phyloP scores from a whole-genome alignment of 2,329 filamentous ascomycete species.

The Ophiostoma himal-ulmi region DNA sequence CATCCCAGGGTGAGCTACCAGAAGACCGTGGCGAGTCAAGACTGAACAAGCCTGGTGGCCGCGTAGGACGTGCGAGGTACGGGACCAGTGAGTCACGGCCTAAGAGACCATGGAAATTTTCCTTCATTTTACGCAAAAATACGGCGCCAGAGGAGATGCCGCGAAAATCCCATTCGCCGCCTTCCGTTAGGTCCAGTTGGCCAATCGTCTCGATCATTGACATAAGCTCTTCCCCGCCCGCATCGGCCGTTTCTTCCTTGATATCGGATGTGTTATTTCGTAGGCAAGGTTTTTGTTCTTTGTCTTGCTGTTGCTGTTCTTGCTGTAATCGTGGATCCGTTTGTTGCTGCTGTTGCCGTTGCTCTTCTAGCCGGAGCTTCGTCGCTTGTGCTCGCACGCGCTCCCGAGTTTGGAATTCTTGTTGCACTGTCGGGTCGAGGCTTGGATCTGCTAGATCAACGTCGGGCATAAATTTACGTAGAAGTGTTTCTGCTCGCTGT shows the following conservation, averaged over 20 bases:
- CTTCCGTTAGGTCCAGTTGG: conserved; percentile 83
- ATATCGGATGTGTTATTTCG: neutral
- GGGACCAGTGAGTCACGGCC: conserved; percentile 57
- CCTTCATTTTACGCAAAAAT: conserved; percentile 79
- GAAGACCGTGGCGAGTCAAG: conserved; percentile 65
- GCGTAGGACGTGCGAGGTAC: conserved; percentile 50
- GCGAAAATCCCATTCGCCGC: conserved; percentile 90
- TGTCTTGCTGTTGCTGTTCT: neutral
- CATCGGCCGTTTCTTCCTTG: neutral
- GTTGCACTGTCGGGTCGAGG: conserved; percentile 69
- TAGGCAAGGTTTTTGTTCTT: neutral
- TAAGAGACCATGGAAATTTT: conserved; percentile 75
- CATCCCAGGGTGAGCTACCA: conserved; percentile 59
- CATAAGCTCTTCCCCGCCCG: conserved; percentile 47
- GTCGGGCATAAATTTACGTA: conserved; percentile 75
- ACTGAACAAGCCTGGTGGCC: conserved; percentile 46
- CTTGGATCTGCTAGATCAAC: conserved; percentile 79
- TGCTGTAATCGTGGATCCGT: conserved; percentile 39
- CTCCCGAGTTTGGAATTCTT: conserved; percentile 57
- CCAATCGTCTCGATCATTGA: conserved; percentile 95
- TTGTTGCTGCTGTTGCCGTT: conserved; percentile 36
- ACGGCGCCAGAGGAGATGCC: conserved; percentile 87
- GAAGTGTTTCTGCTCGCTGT: conserved; percentile 72
- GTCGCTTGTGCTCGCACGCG: conserved; percentile 43
- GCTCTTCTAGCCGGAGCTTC: conserved; percentile 37